Conservation (phyloP, 2,329 filamentous ascomycete genomes). For the Calonectria montana region DNA sequence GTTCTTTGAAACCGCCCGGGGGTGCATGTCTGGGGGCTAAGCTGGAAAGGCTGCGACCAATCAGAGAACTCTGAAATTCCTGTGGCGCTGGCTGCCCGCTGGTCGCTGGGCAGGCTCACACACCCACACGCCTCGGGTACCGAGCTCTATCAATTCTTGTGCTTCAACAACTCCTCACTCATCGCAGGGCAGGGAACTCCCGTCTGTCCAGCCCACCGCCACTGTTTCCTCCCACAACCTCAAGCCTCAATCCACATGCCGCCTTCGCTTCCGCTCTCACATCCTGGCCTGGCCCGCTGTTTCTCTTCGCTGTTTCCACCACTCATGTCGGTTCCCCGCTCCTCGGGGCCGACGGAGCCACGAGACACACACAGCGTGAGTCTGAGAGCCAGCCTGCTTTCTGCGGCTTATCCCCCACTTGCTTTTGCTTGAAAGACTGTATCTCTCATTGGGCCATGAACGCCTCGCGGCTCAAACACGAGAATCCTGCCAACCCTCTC, state of each 20-base stretch:
- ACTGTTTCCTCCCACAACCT: neutral
- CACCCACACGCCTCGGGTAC: neutral
- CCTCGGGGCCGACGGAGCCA: neutral
- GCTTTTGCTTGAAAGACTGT: neutral
- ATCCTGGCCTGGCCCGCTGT: neutral
- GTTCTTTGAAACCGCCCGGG: conserved; percentile 14
- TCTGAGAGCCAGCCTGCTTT: conserved; percentile 4
- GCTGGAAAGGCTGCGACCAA: conserved; percentile 7
- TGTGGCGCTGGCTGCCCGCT: neutral
- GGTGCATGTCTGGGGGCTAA: conserved; percentile 3
- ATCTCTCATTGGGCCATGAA: conserved; percentile 6
- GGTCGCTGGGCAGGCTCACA: neutral
- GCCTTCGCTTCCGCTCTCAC: neutral
- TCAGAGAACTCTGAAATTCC: neutral
- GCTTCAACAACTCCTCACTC: neutral
- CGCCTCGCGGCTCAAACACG: conserved; percentile 23
- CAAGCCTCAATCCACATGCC: neutral
- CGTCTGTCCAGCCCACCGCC: neutral
- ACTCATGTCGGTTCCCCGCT: conserved; percentile 17
- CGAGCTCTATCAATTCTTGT: too few species aligned
- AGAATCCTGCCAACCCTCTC: conserved; percentile 14
- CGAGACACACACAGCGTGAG: neutral
- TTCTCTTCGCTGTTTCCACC: conserved; percentile 9
- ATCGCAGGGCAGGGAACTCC: neutral
- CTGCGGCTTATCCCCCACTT: neutral